Evolutionary conservation across 2,329 filamentous ascomycete species (phyloP).

Genomic region (Talaromyces funiculosus): DNA sequence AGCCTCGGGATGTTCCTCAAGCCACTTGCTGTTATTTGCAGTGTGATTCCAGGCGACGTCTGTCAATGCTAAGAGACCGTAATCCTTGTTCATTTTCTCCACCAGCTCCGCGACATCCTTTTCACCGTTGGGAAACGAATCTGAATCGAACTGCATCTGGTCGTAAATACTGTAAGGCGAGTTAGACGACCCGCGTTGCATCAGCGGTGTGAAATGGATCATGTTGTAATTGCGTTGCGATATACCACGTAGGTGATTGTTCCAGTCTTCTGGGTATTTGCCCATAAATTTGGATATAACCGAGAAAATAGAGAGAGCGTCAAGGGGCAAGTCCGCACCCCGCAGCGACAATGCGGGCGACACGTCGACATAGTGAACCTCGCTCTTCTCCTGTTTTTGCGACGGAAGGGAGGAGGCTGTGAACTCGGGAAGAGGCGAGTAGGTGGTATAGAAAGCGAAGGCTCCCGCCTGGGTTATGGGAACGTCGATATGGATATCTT

Average conservation of each 20-base stretch:
- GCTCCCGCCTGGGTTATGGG: conserved; percentile 77
- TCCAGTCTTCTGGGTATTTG: conserved; percentile 81
- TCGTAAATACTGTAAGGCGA: conserved; percentile 97
- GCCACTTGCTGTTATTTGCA: conserved; percentile 89
- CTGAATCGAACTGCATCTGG: conserved; percentile 78
- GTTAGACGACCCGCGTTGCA: conserved; percentile 81
- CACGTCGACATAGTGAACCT: conserved; percentile 88
- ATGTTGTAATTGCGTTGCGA: conserved; percentile 94
- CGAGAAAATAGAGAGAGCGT: conserved; percentile 86
- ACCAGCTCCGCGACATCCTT: conserved; percentile 72
- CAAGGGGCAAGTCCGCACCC: conserved; percentile 68
- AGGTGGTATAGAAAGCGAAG: conserved; percentile 92
- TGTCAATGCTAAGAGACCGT: conserved; percentile 80
- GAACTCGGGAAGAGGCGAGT: conserved; percentile 76
- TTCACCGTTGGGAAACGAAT: conserved; percentile 78
- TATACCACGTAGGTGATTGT: conserved; percentile 81
- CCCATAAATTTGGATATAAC: conserved; percentile 98
- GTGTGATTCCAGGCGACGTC: conserved; percentile 99
- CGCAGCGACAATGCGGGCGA: conserved; percentile 73
- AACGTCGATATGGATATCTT: conserved; percentile 82
- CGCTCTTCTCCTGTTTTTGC: conserved; percentile 60
- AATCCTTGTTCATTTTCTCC: conserved; percentile 72
- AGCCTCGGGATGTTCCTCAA: conserved; percentile 87
- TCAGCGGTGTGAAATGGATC: conserved; percentile 95
- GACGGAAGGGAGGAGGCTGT: conserved; percentile 51